These are phyloP conservation scores for Gloeopeniophorella convolvens DNA, from an alignment of 768 basidiomycete species.

Conservation along the genomic window DNA sequence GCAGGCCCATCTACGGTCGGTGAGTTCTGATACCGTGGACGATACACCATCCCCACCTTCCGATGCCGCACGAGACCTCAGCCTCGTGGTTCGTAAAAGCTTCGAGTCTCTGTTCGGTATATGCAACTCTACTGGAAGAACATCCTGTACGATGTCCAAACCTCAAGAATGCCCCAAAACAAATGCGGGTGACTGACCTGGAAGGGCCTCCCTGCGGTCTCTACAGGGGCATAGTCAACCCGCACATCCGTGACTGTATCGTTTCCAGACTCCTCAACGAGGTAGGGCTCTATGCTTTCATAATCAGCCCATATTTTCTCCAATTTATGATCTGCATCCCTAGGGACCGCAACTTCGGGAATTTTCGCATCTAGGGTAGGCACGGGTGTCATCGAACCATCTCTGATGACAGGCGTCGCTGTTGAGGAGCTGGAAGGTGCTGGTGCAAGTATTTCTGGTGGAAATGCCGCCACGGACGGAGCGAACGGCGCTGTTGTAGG, in stretches of 20 bases:
- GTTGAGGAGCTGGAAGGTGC: constrained; percentile 14
- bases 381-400: constrained; percentile 11
- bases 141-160: constrained; percentile 39
- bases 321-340: constrained; percentile 79
- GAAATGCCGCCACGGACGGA: background rate
- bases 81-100: constrained; percentile 27
- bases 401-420: constrained; percentile 5
- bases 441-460: constrained; percentile 5
- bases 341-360: constrained; percentile 43
- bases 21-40: background rate
- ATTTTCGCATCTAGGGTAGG: constrained; percentile 11
- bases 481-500: constrained; percentile 40
- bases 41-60: constrained; percentile 45
- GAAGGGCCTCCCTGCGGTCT: constrained; percentile 42
- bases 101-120: constrained; percentile 63
- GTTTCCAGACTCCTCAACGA: constrained; percentile 42
- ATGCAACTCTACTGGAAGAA: constrained; percentile 70
- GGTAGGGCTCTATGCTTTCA: constrained; percentile 69
- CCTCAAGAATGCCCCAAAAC: background rate
- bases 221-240: constrained; percentile 46
- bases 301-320: constrained; percentile 86
- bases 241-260: constrained; percentile 47
- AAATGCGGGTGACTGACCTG: constrained; percentile 38
- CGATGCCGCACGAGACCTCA: constrained; percentile 42
- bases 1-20: constrained; percentile 70